Evolutionary conservation across 2,329 filamentous ascomycete genomes (phyloP).

Genomic region (Hymenoscyphus albidus): DNA sequence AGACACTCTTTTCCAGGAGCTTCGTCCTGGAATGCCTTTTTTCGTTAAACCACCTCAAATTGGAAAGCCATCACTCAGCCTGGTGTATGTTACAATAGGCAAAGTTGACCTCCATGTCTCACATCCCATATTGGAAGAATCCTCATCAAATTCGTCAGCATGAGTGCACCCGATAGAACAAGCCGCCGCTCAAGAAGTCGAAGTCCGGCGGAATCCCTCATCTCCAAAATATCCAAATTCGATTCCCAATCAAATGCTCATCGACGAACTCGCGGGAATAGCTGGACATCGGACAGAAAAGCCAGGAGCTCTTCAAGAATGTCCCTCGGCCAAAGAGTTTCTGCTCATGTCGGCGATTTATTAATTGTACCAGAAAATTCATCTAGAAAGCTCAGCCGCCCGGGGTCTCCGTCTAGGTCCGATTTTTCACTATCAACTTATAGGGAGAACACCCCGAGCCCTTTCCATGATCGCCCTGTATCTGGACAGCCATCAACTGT

Average conservation of each 20-base stretch:
- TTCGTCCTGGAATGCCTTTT: constrained; percentile 2
- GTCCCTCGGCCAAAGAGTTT: constrained; percentile 9
- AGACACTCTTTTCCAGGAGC: not conserved
- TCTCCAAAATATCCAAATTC: constrained; percentile 5
- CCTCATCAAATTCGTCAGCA: constrained; percentile 4
- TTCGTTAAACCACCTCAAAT: constrained; percentile 5
- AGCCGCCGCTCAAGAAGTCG: constrained; percentile 8
- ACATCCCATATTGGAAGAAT: constrained; percentile 5
- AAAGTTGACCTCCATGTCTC: constrained; percentile 6
- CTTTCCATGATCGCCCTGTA: not conserved
- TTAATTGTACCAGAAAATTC: constrained; percentile 4
- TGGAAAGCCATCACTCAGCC: not conserved
- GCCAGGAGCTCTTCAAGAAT: constrained; percentile 7
- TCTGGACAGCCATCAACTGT: not conserved
- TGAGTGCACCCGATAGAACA: not conserved
- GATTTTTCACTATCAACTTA: not conserved
- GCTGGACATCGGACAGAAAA: constrained; percentile 8
- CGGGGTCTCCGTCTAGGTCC: not conserved
- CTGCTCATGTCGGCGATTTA: constrained; percentile 11
- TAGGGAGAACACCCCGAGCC: not conserved
- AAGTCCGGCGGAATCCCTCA: constrained; percentile 10
- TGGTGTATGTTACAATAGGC: not conserved
- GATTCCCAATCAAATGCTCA: constrained; percentile 7
- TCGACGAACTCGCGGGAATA: constrained; percentile 7
- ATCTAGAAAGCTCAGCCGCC: not conserved